A percentile compares a stretch with the other conserved stretches of the same genome.
These are phyloP conservation scores for Citrus mangshanensis DNA, from an alignment of 345 rosid species.

Conservation along the genomic window DNA sequence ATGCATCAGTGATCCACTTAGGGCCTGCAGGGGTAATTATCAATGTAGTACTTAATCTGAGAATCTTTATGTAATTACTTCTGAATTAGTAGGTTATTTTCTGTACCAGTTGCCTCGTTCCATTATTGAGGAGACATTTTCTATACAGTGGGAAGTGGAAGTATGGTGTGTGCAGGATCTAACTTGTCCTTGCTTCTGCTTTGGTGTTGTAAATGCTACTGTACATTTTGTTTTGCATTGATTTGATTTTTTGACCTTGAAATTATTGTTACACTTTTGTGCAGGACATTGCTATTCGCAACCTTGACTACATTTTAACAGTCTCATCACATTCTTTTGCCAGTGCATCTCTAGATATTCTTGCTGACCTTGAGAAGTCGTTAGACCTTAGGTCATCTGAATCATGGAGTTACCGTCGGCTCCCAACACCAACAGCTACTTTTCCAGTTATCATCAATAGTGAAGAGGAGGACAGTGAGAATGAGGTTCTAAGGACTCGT, in stretches of 20 bases:
- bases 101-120: neutral
- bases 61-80: too few species aligned
- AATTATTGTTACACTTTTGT: slow-evolving; percentile 18
- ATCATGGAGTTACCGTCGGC: slow-evolving; percentile 80
- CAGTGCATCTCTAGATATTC: slow-evolving; percentile 62
- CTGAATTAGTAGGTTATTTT: neutral
- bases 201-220: neutral
- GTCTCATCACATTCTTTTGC: slow-evolving; percentile 67
- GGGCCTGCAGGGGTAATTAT: neutral
- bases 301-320: slow-evolving; percentile 82
- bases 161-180: neutral
- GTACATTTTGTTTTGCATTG: neutral
- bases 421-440: slow-evolving; percentile 85
- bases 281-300: slow-evolving; percentile 83
- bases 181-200: neutral
- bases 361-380: slow-evolving; percentile 74
- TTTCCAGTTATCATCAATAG: slow-evolving; percentile 70
- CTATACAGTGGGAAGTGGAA: too few species aligned
- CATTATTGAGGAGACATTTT: too few species aligned
- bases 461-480: slow-evolving; percentile 80
- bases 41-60: neutral
- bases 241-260: slow-evolving; percentile 1
- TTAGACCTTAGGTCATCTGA: slow-evolving; percentile 85
- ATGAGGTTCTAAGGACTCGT: slow-evolving; percentile 60
- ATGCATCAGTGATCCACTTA: neutral